Base-by-base conservation (phyloP, 1,139 yeast species). In the Trichomonascaceae sp. region DNA sequence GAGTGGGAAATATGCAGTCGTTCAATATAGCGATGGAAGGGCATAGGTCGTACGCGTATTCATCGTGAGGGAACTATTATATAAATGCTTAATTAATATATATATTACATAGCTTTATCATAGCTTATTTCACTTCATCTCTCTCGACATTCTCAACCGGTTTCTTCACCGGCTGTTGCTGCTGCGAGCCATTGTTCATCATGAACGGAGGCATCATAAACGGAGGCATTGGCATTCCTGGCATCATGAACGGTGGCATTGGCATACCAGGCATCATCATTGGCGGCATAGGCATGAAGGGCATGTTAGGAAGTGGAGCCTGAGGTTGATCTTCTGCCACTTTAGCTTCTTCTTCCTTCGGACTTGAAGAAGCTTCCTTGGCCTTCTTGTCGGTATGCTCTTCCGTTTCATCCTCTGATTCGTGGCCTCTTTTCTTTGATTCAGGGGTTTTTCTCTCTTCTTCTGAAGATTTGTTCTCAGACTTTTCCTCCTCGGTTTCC, bases 1-100 rank as follows among this genome's bases (percentile, higher is more conserved):
- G 62, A 81, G 89, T 58, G 98, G 99, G 56, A 87, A 89, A 69
- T 93, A 93, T 83, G 98, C 98, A 1, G 96, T 91, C 19, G 81
- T 93, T 44, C 81, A 85, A 54, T 85, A 73, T 63, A 38, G 51
- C 22, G 44, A 22, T 39, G 51, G 51, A 6, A 8, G 15, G 8
- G 19, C 19, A 5, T 36, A 47, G 36, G 32, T 47, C 27, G 3
- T 22, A n/a, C n/a, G n/a, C n/a, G n/a, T n/a, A n/a, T n/a, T n/a
- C n/a, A n/a, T n/a, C n/a, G n/a, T n/a, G n/a, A n/a, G n/a, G n/a
- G n/a, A n/a, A n/a, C n/a, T n/a, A n/a, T n/a, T n/a, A n/a, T 22
- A 22, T 22, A 22, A 3, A 22, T 22, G 24, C 38, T 32, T 32
- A 4, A 32, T 32, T 32, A 32, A 32, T 32, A 32, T n/a, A 32